Evolutionary conservation across 192 early-diverging fungal genomes (phyloP), one percentile per base, ranked within the genome.

Genomic region (Dissophora globulifera): DNA sequence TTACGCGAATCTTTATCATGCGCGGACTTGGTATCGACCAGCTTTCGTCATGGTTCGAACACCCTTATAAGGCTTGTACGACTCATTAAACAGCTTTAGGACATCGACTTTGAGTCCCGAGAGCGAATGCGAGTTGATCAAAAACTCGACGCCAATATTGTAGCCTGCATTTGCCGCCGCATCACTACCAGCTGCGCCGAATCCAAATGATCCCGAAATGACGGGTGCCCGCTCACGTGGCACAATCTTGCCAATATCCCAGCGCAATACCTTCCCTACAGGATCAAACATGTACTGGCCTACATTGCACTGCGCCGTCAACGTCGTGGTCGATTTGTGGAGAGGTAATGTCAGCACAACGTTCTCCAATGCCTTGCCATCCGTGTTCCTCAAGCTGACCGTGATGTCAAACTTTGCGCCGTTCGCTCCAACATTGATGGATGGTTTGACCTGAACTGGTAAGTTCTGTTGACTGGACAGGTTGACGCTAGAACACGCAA

Each of bases 11-110:
- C 22, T 17, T 26, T 42, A 46, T 78, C 64, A 89, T 69, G 83
- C 81, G 33, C 87, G 70, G 31, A 89, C 79, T 27, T 89, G 88
- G 81, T 83, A 86, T 67, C 86, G 85, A 22, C 86, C 88, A 23
- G 88, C 85, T 61, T 84, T 85, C 43, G 88, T 89, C 58, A 88
- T 69, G 50, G 82, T 83, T 57, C 84, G 52, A 26, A 89, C 83
- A 38, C 83, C 86, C 72, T 93, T 93, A 72, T 89, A 93, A 1
- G 91, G 91, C 51, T 90, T 92, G 70, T 93, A 95, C 6, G 62
- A 62, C 75, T 95, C 93, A 69, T 88, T 84, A 51, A 86, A 88
- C 27, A 95, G 46, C 50, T 88, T 84, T 43, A 95, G 75, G 29
- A 75, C 79, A 62, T 92, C 91, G 17, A 95, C 89, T 58, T 84